Evolutionary conservation across 495 filamentous ascomycete genomes (phyloP).

Genomic region (Alectoria sarmentosa): DNA sequence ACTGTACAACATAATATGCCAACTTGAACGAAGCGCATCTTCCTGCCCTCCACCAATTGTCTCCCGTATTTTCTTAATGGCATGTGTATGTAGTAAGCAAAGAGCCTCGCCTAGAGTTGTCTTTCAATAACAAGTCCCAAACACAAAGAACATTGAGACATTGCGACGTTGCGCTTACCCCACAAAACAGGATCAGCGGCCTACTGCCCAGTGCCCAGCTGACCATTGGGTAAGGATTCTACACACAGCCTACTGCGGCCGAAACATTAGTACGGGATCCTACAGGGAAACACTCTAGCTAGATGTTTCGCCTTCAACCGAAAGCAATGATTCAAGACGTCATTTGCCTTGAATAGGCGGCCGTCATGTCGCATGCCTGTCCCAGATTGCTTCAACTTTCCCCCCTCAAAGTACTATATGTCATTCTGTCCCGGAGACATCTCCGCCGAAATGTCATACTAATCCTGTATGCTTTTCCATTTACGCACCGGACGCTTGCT

Average conservation of each 20-base stretch:
- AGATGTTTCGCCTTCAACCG: not conserved
- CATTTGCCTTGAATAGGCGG: not conserved
- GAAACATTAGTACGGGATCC: slow-evolving; percentile 9
- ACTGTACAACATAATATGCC: too few relatives aligned
- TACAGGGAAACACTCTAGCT: not conserved
- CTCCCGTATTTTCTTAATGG: not conserved
- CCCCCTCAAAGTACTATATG: too few relatives aligned
- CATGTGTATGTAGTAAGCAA: not conserved
- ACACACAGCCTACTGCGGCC: slow-evolving; percentile 1
- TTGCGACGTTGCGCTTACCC: not conserved
- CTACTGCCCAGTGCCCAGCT: not conserved
- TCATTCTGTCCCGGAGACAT: not conserved
- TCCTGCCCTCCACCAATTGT: not conserved
- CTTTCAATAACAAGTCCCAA: too few relatives aligned
- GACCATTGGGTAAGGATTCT: not conserved
- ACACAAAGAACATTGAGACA: too few relatives aligned
- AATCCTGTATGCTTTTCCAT: not conserved
- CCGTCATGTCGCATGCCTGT: not conserved
- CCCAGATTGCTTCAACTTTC: not conserved
- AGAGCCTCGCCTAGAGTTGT: not conserved
- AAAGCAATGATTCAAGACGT: not conserved
- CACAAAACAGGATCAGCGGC: not conserved
- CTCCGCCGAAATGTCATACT: not conserved
- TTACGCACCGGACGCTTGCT: not conserved
- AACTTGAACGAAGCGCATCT: too few relatives aligned